Evolutionary conservation across 1,284 basidiomycete genomes (phyloP).

Genomic region (Melampsora medusae): DNA sequence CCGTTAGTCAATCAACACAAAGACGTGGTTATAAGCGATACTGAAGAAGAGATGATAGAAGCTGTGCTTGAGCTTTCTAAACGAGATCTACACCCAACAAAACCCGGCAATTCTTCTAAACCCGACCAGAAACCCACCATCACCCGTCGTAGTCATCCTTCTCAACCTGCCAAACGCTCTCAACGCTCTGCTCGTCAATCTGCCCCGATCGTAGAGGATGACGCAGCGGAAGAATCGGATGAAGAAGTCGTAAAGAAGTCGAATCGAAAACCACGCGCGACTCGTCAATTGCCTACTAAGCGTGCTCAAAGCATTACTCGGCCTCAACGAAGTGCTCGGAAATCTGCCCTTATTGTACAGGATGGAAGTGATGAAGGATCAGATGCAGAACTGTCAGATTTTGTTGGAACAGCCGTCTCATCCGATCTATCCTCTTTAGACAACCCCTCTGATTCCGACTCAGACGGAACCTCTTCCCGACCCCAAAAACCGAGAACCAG

Average conservation of each 20-base stretch:
- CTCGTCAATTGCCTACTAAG: no score
- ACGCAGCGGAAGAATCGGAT: no score
- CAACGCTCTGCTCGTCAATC: no score
- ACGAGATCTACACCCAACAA: not conserved
- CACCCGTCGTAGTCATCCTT: no score
- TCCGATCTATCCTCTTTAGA: slow-evolving; percentile 11
- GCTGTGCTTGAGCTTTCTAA: slow-evolving; percentile 39
- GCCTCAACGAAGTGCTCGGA: not conserved
- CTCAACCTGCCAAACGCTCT: no score
- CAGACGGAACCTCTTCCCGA: not conserved
- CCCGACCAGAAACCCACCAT: no score
- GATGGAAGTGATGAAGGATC: not conserved
- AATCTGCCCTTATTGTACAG: not conserved
- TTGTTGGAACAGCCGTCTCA: not conserved
- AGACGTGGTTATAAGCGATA: not conserved
- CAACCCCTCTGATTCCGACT: slow-evolving; percentile 15
- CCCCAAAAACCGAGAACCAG: not conserved
- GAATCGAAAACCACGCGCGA: no score
- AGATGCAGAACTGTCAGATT: not conserved
- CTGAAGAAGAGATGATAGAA: slow-evolving; percentile 32
- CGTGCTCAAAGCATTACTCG: no score
- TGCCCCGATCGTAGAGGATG: no score
- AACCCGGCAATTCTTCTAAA: not conserved
- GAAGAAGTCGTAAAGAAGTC: no score
- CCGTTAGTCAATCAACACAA: not conserved